Conservation (phyloP, 2,329 filamentous ascomycete species). For the Acarospora socialis region DNA sequence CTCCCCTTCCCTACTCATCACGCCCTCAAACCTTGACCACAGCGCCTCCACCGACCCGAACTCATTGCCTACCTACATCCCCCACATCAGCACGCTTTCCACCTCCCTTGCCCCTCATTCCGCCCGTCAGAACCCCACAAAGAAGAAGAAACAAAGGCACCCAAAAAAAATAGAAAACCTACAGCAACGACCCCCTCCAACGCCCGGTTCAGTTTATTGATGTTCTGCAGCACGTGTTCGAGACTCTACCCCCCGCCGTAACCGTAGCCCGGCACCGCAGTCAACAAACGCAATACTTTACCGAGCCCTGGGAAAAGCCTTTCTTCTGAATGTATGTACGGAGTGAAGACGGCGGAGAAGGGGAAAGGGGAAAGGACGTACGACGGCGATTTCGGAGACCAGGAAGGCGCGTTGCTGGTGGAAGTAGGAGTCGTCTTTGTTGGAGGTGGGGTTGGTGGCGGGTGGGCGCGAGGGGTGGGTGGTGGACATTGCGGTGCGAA, state of each 20-base stretch:
- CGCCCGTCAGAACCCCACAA: too few species aligned
- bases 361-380: conserved; percentile 15
- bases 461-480: neutral
- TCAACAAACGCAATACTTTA: conserved; percentile 1
- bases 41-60: conserved; percentile 93
- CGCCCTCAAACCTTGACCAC: conserved; percentile 93
- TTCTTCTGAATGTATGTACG: neutral
- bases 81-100: too few species aligned
- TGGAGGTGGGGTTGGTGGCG: neutral
- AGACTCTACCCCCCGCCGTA: conserved; percentile 37
- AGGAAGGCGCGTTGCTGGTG: conserved; percentile 30
- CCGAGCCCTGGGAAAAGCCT: neutral
- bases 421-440: conserved; percentile 19
- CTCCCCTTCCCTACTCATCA: conserved; percentile 62
- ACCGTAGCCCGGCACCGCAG: neutral
- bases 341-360: neutral
- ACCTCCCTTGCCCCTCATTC: too few species aligned
- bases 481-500: neutral
- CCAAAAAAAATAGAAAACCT: conserved; percentile 21
- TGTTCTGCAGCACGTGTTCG: conserved; percentile 85
- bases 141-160: neutral
- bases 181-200: conserved; percentile 84
- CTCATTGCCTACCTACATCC: conserved; percentile 68
- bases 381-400: conserved; percentile 29
- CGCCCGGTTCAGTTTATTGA: conserved; percentile 87